Percentiles rank a stretch among this genome's conserved stretches.
Evolutionary conservation across 2,329 filamentous ascomycete species (phyloP).

Genomic region (Reticulascus tulasneorum): DNA sequence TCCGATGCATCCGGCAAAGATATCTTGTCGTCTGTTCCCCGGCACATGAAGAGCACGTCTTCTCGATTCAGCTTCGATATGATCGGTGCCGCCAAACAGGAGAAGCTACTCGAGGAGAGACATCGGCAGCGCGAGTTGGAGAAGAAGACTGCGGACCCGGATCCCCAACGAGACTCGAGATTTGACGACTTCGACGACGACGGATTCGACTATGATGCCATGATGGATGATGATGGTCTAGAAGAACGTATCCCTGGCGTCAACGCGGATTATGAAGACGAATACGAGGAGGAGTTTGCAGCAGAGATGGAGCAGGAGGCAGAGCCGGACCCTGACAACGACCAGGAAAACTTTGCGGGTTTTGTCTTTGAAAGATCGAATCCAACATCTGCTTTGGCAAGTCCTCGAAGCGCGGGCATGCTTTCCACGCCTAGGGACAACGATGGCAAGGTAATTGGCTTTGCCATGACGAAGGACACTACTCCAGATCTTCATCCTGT

Average conservation of each 20-base stretch:
- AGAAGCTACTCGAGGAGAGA: constrained; percentile 68
- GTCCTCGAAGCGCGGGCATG: constrained; percentile 43
- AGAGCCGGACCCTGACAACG: constrained; percentile 45
- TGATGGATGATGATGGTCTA: constrained; percentile 61
- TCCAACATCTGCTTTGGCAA: constrained; percentile 45
- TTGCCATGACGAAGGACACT: constrained; percentile 48
- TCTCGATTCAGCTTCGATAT: constrained; percentile 82
- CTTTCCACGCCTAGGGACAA: constrained; percentile 52
- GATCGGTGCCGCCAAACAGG: constrained; percentile 63
- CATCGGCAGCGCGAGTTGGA: constrained; percentile 65
- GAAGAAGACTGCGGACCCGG: constrained; percentile 41
- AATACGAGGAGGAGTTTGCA: constrained; percentile 27
- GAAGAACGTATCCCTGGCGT: constrained; percentile 64
- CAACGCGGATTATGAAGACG: constrained; percentile 42
- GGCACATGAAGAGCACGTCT: constrained; percentile 71
- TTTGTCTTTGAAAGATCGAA: constrained; percentile 56
- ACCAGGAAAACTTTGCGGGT: constrained; percentile 58
- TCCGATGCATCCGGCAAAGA: constrained; percentile 44
- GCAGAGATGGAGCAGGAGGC: constrained; percentile 17
- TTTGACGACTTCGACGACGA: constrained; percentile 63
- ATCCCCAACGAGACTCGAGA: constrained; percentile 43
- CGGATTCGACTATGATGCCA: constrained; percentile 56
- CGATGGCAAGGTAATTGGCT: constrained; percentile 53
- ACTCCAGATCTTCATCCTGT: constrained; percentile 1
- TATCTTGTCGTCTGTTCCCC: constrained; percentile 48